Evolutionary conservation across 148 eudicot genomes (phyloP).

Genomic region (Nyssa sinensis): DNA sequence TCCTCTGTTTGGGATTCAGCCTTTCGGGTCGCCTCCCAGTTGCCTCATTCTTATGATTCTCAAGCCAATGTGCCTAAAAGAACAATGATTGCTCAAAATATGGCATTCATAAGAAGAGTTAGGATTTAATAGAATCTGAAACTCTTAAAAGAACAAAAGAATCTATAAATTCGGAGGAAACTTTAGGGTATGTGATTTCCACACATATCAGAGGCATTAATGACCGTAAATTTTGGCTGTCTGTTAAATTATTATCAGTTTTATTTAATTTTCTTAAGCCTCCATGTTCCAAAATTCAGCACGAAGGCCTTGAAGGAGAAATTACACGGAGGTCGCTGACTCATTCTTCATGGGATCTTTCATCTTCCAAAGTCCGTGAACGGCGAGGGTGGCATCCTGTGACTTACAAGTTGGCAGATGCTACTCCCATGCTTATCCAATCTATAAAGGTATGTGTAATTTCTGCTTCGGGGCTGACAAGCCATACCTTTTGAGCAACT

Average conservation of each 20-base stretch:
- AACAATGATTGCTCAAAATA: background rate
- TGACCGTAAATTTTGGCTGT: background rate
- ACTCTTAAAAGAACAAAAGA: background rate
- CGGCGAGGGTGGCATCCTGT: conserved; percentile 97
- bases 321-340: conserved; percentile 78
- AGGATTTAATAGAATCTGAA: background rate
- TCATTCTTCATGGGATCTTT: conserved; percentile 86
- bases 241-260: background rate
- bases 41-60: background rate
- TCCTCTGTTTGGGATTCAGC: background rate
- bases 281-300: conserved; percentile 34
- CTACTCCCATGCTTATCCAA: conserved; percentile 61
- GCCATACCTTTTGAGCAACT: background rate
- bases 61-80: background rate
- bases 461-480: background rate
- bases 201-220: background rate
- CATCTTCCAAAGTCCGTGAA: conserved; percentile 57
- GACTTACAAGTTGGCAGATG: conserved; percentile 83
- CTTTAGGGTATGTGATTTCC: background rate
- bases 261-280: background rate
- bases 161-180: background rate
- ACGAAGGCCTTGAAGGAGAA: conserved; percentile 79
- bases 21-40: background rate
- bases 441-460: conserved; percentile 70
- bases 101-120: background rate